Base-by-base conservation (phyloP, 345 rosid genomes). In the Salix caprea region DNA sequence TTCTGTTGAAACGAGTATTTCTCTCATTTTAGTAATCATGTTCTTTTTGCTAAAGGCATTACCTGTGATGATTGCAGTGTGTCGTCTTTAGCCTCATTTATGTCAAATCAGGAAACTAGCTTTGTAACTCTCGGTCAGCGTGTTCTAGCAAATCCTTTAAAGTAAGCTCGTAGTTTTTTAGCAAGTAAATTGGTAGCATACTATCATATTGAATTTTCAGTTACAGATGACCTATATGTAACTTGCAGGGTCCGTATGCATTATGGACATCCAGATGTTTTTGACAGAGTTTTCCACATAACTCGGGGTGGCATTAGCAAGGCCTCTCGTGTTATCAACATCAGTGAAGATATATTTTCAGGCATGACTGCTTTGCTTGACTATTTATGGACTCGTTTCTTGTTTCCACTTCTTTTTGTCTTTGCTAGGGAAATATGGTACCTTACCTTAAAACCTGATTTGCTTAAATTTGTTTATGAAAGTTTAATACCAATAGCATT, bases 271-370 rank as follows among this genome's bases (percentile, higher is more conserved):
- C 99, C 99, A 60, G 99, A 95, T 89, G 96, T 95, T 76, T 95
- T 95, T 65, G 97, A 95, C 78, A 88, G 99, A 91, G 91, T 95
- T 74, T 95, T 95, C 80, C 99, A 95, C 87, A 87, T 95, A 78
- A 93, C 99, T 69, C 91, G 99, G 66, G 99, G 99, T 82, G 99
- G 99, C 61, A 93, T 95, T 84, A 95, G 99, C 96, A 95, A 95
- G 90, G 97, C 99, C 74, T 95, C 99, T 79, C 97, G 98, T 75
- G 88, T 96, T 78, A 96, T 96, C 82, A 96, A 96, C 85, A 93
- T 96, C 75, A 96, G 99, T 72, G 99, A 96, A 87, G 98, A 93
- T 83, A 96, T 96, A 50, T 96, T 40, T 83, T 89, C 99, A 79
- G 99, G 99, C 89, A 83, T 79, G 68, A 12, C 50, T 54, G 23